These are phyloP conservation scores for Miscanthus lutarioriparius DNA, from an alignment of 176 grass and related monocot genomes.

Conservation along the genomic window DNA sequence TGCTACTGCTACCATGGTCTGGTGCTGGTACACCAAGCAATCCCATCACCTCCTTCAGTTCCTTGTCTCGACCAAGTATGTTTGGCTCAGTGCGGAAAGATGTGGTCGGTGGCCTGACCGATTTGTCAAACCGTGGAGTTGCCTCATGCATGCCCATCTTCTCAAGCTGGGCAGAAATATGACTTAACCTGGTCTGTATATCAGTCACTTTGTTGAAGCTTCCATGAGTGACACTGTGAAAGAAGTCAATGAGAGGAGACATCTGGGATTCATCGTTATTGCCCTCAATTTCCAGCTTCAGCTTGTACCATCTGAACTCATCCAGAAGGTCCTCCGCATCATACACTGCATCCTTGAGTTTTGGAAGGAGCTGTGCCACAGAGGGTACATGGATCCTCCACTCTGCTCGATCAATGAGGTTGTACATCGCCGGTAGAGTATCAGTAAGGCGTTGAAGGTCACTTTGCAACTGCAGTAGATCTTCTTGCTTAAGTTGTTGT, in stretches of 20 bases:
- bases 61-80: not conserved
- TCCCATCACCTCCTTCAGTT: not conserved
- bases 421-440: not conserved
- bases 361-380: no score
- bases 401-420: no score
- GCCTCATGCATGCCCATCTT: not conserved
- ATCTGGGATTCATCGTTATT: no score
- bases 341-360: no score
- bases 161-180: not conserved
- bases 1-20: not conserved
- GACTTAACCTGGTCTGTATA: not conserved
- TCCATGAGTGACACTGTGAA: not conserved
- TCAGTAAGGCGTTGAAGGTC: not conserved
- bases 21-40: slow-evolving; percentile 2
- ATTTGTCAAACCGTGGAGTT: slow-evolving; percentile 1
- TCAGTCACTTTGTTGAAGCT: slow-evolving; percentile 3
- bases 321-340: no score
- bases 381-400: no score
- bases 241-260: not conserved
- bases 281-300: no score
- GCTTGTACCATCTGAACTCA: no score
- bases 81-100: slow-evolving; percentile 7
- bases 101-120: not conserved
- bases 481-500: not conserved
- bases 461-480: not conserved